Evolutionary conservation across 768 basidiomycete genomes (phyloP).

Genomic region (Pleurotus citrinopileatus): DNA sequence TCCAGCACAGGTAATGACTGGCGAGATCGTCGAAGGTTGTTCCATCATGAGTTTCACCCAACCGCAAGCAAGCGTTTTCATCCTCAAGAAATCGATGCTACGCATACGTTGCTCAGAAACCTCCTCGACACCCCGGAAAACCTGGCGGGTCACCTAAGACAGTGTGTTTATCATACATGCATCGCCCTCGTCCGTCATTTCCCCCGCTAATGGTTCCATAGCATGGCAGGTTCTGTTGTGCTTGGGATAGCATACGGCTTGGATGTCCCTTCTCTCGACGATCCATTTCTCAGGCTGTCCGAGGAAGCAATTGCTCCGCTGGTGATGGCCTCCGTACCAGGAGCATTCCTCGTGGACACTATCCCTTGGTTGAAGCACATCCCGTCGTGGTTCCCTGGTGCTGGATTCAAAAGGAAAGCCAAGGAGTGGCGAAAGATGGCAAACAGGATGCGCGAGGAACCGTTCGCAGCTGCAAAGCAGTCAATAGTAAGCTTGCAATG

Average conservation of each 20-base stretch:
- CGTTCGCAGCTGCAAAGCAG: slow-evolving; percentile 26
- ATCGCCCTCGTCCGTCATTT: slow-evolving; percentile 14
- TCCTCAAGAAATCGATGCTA: slow-evolving; percentile 21
- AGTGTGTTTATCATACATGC: too few species aligned
- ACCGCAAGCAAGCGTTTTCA: slow-evolving; percentile 24
- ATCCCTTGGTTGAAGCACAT: slow-evolving; percentile 18
- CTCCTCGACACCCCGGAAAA: slow-evolving; percentile 24
- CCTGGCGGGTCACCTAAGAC: slow-evolving; percentile 25
- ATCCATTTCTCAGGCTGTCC: slow-evolving; percentile 31
- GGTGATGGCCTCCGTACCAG: slow-evolving; percentile 30
- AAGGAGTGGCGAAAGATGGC: slow-evolving; percentile 18
- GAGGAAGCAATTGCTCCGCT: slow-evolving; percentile 20
- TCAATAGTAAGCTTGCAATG: slow-evolving; percentile 21
- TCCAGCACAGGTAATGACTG: background rate
- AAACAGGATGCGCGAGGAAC: slow-evolving; percentile 20
- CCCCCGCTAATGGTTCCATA: slow-evolving; percentile 8
- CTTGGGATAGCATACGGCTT: slow-evolving; percentile 40
- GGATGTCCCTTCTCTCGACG: slow-evolving; percentile 28
- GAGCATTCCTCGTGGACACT: slow-evolving; percentile 37
- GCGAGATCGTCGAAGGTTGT: slow-evolving; percentile 29
- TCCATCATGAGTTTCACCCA: slow-evolving; percentile 35
- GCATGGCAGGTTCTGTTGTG: slow-evolving; percentile 30
- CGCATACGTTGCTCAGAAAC: slow-evolving; percentile 21
- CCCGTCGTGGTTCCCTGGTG: slow-evolving; percentile 37
- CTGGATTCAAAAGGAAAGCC: slow-evolving; percentile 29